phyloP scores from a whole-genome alignment of 768 basidiomycete genomes.

The Galerina marginata region DNA sequence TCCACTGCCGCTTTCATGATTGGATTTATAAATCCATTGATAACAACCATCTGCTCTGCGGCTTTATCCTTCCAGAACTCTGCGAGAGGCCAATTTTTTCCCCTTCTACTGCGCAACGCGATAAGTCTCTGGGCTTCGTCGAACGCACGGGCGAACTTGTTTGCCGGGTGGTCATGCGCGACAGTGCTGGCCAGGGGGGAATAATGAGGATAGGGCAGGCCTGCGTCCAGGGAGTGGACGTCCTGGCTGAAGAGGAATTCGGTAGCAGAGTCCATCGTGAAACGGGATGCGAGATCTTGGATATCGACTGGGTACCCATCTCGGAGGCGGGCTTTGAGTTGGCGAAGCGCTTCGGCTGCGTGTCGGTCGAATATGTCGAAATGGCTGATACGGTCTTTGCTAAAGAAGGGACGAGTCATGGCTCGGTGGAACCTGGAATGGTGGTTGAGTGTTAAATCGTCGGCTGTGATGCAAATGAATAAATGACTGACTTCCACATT shows the following conservation, averaged over 20 bases:
- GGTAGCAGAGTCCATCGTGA: constrained; percentile 64
- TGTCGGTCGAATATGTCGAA: constrained; percentile 62
- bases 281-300: constrained; percentile 60
- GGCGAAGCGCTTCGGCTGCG: constrained; percentile 49
- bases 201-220: constrained; percentile 51
- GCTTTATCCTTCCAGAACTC: constrained; percentile 60
- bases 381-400: constrained; percentile 54
- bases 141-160: constrained; percentile 54
- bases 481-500: constrained; percentile 56
- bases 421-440: constrained; percentile 56
- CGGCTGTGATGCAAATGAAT: neutral
- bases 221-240: constrained; percentile 50
- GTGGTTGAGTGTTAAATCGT: neutral
- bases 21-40: constrained; percentile 58
- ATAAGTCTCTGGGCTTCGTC: constrained; percentile 49
- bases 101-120: constrained; percentile 44
- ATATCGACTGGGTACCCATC: constrained; percentile 61
- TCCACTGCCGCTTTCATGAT: constrained; percentile 54
- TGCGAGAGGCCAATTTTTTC: constrained; percentile 52
- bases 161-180: constrained; percentile 37
- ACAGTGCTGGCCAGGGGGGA: constrained; percentile 26
- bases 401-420: constrained; percentile 69
- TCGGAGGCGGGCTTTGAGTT: constrained; percentile 45
- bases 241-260: constrained; percentile 61
- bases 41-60: constrained; percentile 47